Base-by-base conservation (phyloP, 2,329 filamentous ascomycete genomes). In the Sporothrix protearum region DNA sequence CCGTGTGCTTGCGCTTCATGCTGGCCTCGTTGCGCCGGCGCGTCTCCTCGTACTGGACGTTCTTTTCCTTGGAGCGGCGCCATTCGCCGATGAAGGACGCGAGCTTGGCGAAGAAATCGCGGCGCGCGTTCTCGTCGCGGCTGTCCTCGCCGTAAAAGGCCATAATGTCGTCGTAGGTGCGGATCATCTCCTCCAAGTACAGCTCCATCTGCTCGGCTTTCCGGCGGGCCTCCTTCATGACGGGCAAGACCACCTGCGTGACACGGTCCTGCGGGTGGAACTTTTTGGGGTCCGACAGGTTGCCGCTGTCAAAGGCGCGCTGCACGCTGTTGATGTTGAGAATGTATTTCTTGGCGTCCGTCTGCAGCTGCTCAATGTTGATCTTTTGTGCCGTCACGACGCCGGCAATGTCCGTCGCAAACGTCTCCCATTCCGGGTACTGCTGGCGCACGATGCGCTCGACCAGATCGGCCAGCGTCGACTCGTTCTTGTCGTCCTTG, bases 401-500 rank as follows among this genome's bases (percentile, higher is more conserved):
- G 28, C 91, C 91, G 28, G 82, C 82, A 76, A 99, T 97, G 78
- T 99, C 95, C 10, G 92, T 89, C 22, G 89, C 85, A 80, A 98
- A 98, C 45, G 86, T 86, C 81, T 97, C 94, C 92, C 94, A 98
- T 80, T 97, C 93, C 2, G 95, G 92, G 76, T 98, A 99, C 79
- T 98, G 95, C 78, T 93, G 96, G 75, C 96, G 92, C 72, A 98
- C 95, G 76, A 97, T 97, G 76, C 95, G 92, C 82, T 99, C 96
- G 57, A 99, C 94, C 57, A 98, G 87, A 81, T 99, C 96, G 71
- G 95, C 94, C 78, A 99, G 91, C 0, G 94, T 97, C 0, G 93
- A 95, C 81, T 98, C 92, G 81, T 99, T 99, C 86, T 97, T 97
- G 84, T 97, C 94, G 79, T 99, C 96, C 83, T 99, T 99, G 78